A percentile compares a stretch with the other conserved stretches of the same genome.
Conservation (phyloP, 768 basidiomycete genomes). For the Pleurotus cornucopiae region DNA sequence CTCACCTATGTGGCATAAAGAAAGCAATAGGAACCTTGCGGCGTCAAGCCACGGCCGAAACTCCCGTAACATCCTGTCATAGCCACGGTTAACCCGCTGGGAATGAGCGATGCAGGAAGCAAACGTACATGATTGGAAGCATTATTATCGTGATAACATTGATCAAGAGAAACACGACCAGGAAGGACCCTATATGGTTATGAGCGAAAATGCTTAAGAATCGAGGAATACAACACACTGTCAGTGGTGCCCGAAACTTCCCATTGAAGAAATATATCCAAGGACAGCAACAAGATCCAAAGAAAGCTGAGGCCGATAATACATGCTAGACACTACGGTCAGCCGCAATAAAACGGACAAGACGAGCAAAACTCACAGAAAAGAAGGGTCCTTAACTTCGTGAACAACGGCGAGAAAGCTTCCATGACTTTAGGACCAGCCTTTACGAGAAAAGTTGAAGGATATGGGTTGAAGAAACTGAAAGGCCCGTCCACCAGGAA, state of each 20-base stretch:
- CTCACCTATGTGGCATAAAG: slow-evolving; percentile 44
- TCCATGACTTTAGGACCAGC: slow-evolving; percentile 8
- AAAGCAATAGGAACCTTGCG: slow-evolving; percentile 42
- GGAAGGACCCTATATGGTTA: slow-evolving; percentile 33
- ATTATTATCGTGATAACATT: slow-evolving; percentile 35
- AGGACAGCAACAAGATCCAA: slow-evolving; percentile 43
- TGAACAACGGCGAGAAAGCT: slow-evolving; percentile 16
- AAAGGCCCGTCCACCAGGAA: slow-evolving; percentile 9
- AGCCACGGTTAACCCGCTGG: background rate
- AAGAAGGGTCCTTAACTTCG: slow-evolving; percentile 15
- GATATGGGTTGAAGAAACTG: background rate
- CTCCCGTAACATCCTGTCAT: slow-evolving; percentile 35
- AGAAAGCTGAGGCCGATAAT: slow-evolving; percentile 40
- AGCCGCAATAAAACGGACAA: background rate
- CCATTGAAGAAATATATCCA: slow-evolving; percentile 45
- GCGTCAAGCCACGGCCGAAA: slow-evolving; percentile 55
- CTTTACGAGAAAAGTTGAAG: background rate
- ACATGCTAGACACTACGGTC: slow-evolving; percentile 26
- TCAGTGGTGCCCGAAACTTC: slow-evolving; percentile 36
- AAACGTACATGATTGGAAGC: slow-evolving; percentile 38
- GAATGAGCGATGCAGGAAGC: slow-evolving; percentile 9
- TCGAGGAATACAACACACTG: slow-evolving; percentile 29
- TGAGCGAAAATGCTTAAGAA: background rate
- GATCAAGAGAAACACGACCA: slow-evolving; percentile 38
- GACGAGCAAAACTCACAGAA: slow-evolving; percentile 18